Base-by-base conservation (phyloP, 2,329 filamentous ascomycete species). In the Penicillium sp. region DNA sequence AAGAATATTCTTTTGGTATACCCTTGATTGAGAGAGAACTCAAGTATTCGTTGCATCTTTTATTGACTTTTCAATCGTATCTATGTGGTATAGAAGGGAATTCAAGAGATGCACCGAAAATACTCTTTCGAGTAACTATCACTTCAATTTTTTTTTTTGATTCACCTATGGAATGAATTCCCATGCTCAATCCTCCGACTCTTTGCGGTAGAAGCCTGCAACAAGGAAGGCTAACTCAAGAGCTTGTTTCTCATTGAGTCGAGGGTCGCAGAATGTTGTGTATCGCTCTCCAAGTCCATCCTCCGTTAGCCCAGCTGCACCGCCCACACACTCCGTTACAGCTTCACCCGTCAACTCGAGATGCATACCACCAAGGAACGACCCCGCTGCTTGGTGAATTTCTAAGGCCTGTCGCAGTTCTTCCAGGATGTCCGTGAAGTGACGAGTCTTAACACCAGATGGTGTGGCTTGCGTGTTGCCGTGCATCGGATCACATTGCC, bases 401-500 rank as follows among this genome's bases (percentile, higher is more conserved):
- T 84, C 81, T 47, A 97, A 81, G 1, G 92, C 92, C 67, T 91
- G 86, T 57, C 87, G 85, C 39, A 99, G 82, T 79, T 99, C 94
- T 1, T 84, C 85, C 71, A 97, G 87, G 66, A 99, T 96, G 71
- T 94, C 89, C 59, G 84, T 85, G 80, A 99, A 99, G 51, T 89
- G 88, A 14, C 94, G 85, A 1, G 94, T 99, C 81, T 99, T 99
- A 77, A 97, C 85, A 23, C 92, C 92, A 0, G 83, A 79, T 0
- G 85, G 82, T 0, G 90, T 93, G 44, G 80, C 79, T 44, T 82
- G 79, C 1, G 84, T 87, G 70, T 88, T 88, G 26, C 94, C 94
- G 76, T 99, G 94, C 94, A 99, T 99, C 19, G 94, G 94, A 75
- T 99, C 94, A 77, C 93, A 97, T 77, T 97, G 94, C 93, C 93